Base-by-base conservation (phyloP, 768 basidiomycete species). In the Pleurotus ostreatus region DNA sequence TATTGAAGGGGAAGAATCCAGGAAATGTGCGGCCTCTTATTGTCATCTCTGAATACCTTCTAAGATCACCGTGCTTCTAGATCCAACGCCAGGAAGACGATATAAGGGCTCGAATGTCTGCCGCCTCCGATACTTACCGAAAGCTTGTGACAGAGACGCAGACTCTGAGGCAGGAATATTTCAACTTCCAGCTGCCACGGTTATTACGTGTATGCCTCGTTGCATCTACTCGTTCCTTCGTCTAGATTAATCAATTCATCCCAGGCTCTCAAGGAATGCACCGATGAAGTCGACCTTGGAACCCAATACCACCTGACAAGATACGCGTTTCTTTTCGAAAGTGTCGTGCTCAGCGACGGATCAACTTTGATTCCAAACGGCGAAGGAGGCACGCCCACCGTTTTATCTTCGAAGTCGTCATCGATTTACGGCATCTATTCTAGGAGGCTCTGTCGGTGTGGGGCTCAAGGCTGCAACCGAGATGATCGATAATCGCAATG, bases 271-370 rank as follows among this genome's bases (percentile, higher is more conserved):
- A 98, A 98, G 69, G 94, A 98, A 68, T 92, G 92, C 63, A 83
- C 91, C 22, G 96, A 98, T 64, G 97, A 99, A 71, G 85, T 98
- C 54, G 97, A 99, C 69, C 77, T 97, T 44, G 97, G 95, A n/a
- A 94, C 92, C 3, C 96, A 98, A 71, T 99, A 98, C 70, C 96
- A 98, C 70, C 76, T 98, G 46, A 89, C 93, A 0, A 81, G 95
- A 70, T 98, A 97, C 69, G 91, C 94, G 1, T 98, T 93, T 73
- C 74, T 98, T 20, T 95, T 90, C 63, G 97, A 99, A 70, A 91
- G 87, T 62, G 88, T 91, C 22, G 80, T 97, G 2, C 76, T 98
- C 16, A 89, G 84, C 62, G 97, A 99, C 59, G 97, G 94, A 1
- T 81, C 86, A 1, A 89, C 89, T 1, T 72, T 99, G 20, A 83